Evolutionary conservation across 2,329 filamentous ascomycete species (phyloP).

Genomic region (Elsinoe batatas): DNA sequence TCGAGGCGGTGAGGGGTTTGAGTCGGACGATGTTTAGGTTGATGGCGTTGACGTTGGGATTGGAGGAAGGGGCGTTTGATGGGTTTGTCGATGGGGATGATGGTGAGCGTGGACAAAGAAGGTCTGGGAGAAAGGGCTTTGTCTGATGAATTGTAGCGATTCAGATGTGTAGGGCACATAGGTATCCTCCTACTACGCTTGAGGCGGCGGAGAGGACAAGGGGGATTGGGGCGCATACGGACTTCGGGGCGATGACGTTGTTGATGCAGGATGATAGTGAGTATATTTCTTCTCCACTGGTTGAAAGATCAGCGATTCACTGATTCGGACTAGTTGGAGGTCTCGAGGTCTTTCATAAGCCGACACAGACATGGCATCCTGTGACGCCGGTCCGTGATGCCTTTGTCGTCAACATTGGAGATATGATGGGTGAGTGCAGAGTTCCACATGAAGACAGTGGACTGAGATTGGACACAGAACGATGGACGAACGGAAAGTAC

Average conservation of each 20-base stretch:
- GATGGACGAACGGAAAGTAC: slow-evolving; percentile 45
- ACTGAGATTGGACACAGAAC: background rate
- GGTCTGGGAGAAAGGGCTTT: no score
- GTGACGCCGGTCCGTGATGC: slow-evolving; percentile 22
- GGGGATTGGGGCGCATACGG: slow-evolving; percentile 36
- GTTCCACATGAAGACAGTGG: background rate
- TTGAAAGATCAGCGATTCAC: background rate
- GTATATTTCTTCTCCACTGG: background rate
- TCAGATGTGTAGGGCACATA: slow-evolving; percentile 11
- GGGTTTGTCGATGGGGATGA: slow-evolving; percentile 29
- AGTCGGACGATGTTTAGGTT: slow-evolving; percentile 34
- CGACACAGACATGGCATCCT: slow-evolving; percentile 24
- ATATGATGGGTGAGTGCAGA: slow-evolving; percentile 13
- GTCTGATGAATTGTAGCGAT: background rate
- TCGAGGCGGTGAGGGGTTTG: slow-evolving; percentile 29
- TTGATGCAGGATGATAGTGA: slow-evolving; percentile 31
- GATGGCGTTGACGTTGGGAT: slow-evolving; percentile 32
- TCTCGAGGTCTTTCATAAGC: slow-evolving; percentile 28
- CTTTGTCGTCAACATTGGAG: slow-evolving; percentile 20
- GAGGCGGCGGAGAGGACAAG: slow-evolving; percentile 29
- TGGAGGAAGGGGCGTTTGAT: slow-evolving; percentile 31
- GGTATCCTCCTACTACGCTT: slow-evolving; percentile 33
- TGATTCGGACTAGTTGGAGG: slow-evolving; percentile 23
- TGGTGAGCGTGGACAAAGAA: slow-evolving; percentile 27
- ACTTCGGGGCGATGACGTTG: slow-evolving; percentile 35